Conservation (phyloP, 441 rosid genomes). For the Populus hybrid region DNA sequence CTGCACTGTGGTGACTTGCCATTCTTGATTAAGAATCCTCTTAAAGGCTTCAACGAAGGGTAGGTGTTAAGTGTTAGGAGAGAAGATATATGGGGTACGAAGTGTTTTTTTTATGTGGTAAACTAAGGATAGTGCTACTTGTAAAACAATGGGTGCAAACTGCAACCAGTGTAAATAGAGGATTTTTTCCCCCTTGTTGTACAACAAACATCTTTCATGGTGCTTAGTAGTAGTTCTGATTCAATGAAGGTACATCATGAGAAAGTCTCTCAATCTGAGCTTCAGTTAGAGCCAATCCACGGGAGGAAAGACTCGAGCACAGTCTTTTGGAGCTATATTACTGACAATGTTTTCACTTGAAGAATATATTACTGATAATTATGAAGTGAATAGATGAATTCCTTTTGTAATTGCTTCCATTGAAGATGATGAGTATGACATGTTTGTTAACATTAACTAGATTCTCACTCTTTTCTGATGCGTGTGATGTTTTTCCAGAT, state of each 20-base stretch:
- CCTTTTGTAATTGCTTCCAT: background rate
- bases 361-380: background rate
- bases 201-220: background rate
- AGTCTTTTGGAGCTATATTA: background rate
- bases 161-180: too few species aligned
- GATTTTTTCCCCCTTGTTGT: too few species aligned
- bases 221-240: background rate
- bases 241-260: background rate
- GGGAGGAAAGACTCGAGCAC: background rate
- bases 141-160: too few species aligned
- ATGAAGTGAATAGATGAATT: background rate
- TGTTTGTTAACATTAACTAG: background rate
- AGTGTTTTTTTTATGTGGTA: too few species aligned
- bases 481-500: slow-evolving; percentile 33
- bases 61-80: too few species aligned
- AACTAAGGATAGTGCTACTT: too few species aligned
- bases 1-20: too few species aligned
- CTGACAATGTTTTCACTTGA: background rate
- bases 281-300: background rate
- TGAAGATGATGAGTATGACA: background rate
- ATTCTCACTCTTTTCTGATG: background rate
- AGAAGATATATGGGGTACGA: too few species aligned
- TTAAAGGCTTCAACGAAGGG: too few species aligned
- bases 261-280: background rate
- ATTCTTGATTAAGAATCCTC: too few species aligned